Evolutionary conservation across 2,329 filamentous ascomycete species (phyloP).

Genomic region (Fusarium sulawesiense): DNA sequence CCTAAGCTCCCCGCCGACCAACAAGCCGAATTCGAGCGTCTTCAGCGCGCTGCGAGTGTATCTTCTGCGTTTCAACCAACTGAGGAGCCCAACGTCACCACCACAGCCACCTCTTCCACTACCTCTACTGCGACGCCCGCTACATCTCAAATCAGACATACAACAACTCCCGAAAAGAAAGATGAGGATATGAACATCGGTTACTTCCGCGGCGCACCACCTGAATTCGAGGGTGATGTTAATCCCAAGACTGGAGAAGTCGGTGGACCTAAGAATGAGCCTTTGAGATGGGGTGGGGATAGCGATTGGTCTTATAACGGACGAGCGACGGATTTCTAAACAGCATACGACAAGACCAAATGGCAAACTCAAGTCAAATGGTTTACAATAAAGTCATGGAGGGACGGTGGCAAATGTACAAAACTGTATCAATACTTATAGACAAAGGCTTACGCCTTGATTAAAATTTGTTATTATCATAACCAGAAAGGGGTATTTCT

Average conservation of each 20-base stretch:
- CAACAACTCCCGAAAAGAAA: conserved; percentile 34
- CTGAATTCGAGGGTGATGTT: conserved; percentile 91
- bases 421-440: conserved; percentile 36
- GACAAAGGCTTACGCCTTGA: conserved; percentile 26
- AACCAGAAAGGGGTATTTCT: conserved; percentile 45
- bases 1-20: conserved; percentile 88
- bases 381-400: not conserved
- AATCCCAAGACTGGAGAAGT: conserved; percentile 97
- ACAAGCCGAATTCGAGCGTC: conserved; percentile 89
- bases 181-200: conserved; percentile 68
- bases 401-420: not conserved
- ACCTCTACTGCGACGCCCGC: conserved; percentile 41
- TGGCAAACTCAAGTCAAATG: no score
- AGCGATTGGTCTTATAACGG: conserved; percentile 96
- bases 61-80: conserved; percentile 57
- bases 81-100: conserved; percentile 1
- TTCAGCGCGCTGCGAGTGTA: conserved; percentile 73
- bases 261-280: conserved; percentile 97
- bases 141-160: conserved; percentile 36
- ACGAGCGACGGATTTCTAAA: conserved; percentile 87
- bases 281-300: conserved; percentile 81
- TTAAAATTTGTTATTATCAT: conserved; percentile 38
- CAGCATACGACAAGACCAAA: no score
- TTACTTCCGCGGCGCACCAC: conserved; percentile 79
- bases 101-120: no score